Evolutionary conservation across 2,329 filamentous ascomycete genomes (phyloP).

Genomic region (Trichoderma sp.): DNA sequence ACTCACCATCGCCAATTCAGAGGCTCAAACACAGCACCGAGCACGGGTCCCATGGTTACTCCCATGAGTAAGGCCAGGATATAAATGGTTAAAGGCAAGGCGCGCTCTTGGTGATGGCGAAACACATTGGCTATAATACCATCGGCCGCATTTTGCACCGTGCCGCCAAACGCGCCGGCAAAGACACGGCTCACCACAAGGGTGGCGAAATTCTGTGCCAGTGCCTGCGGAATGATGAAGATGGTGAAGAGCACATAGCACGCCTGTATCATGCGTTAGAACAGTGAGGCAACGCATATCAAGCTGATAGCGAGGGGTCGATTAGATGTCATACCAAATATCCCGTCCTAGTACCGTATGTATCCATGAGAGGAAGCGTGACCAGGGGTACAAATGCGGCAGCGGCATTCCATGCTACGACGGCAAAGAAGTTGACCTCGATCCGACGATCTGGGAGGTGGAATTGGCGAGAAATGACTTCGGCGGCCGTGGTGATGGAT

Average conservation of each 20-base stretch:
- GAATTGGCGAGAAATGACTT: neutral
- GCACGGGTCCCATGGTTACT: neutral
- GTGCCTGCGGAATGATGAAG: neutral
- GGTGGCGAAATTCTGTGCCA: neutral
- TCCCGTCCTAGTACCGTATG: neutral
- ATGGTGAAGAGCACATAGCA: neutral
- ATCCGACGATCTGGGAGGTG: neutral
- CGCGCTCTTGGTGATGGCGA: neutral
- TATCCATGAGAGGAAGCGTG: neutral
- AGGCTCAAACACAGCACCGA: neutral
- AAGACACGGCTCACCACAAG: neutral
- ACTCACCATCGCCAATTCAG: neutral
- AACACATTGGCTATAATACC: neutral
- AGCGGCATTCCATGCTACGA: neutral
- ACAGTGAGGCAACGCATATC: neutral
- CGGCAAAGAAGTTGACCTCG: neutral
- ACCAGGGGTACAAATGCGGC: neutral
- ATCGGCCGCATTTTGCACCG: neutral
- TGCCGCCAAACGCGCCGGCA: neutral
- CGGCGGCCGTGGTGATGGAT: neutral
- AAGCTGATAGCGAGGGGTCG: neutral
- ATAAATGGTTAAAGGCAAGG: neutral
- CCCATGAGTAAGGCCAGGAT: neutral
- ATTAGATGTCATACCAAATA: neutral
- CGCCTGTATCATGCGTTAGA: neutral